Percentiles rank a stretch among this genome's conserved stretches.
Evolutionary conservation across 1,139 yeast species (phyloP).

Genomic region (Debaryomycetaceae sp.): DNA sequence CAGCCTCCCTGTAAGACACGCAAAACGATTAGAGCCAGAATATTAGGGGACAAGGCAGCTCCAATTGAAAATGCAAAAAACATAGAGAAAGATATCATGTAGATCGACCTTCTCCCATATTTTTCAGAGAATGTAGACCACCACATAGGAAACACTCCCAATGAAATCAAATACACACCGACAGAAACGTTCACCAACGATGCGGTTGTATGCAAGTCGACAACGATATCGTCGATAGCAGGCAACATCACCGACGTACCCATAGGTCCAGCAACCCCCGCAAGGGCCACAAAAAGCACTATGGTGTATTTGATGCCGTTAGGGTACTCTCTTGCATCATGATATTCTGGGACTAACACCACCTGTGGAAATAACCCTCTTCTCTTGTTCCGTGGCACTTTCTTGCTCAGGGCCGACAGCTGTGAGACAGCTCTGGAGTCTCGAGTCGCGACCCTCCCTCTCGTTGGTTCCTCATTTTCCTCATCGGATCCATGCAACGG

Average conservation of each 20-base stretch:
- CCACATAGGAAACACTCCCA: conserved; percentile 85
- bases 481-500: not conserved
- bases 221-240: conserved; percentile 60
- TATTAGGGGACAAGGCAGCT: conserved; percentile 61
- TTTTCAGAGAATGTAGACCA: conserved; percentile 81
- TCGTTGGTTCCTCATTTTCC: not conserved
- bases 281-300: conserved; percentile 64
- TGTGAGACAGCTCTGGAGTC: not conserved
- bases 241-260: conserved; percentile 87
- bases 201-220: conserved; percentile 52
- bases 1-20: conserved; percentile 76
- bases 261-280: conserved; percentile 85
- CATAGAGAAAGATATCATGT: conserved; percentile 60
- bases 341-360: conserved; percentile 64
- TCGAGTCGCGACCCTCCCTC: not conserved
- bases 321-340: conserved; percentile 68
- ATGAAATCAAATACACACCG: conserved; percentile 68
- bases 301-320: conserved; percentile 45
- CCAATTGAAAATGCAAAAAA: conserved; percentile 70
- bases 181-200: conserved; percentile 71
- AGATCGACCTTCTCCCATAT: conserved; percentile 72
- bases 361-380: conserved; percentile 56
- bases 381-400: conserved; percentile 41
- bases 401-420: conserved; percentile 8
- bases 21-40: conserved; percentile 61